phyloP scores from a whole-genome alignment of 768 basidiomycete genomes.

The Amylocystis lapponica region DNA sequence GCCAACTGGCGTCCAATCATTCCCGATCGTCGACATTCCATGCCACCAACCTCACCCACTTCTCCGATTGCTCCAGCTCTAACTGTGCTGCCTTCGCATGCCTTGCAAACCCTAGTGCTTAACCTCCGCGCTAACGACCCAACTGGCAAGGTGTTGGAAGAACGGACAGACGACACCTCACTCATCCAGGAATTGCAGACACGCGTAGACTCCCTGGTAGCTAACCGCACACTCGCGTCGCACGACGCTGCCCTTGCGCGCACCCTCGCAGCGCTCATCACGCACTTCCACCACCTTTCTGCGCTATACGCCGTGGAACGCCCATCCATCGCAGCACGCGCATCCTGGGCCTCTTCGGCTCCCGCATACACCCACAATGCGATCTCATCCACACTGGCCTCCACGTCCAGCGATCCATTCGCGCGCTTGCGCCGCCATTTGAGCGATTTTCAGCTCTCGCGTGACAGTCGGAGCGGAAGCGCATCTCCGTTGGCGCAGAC shows the following conservation, averaged over 20 bases:
- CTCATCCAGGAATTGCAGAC: slow-evolving; percentile 55
- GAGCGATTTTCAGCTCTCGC: slow-evolving; percentile 58
- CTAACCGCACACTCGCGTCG: slow-evolving; percentile 31
- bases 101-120: slow-evolving; percentile 55
- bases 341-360: slow-evolving; percentile 21
- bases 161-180: slow-evolving; percentile 34
- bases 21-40: slow-evolving; percentile 55
- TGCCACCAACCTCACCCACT: slow-evolving; percentile 38
- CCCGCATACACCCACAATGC: too few relatives aligned
- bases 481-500: slow-evolving; percentile 22
- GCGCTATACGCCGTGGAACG: too few relatives aligned
- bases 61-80: slow-evolving; percentile 24
- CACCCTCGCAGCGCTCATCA: slow-evolving; percentile 62
- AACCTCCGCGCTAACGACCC: slow-evolving; percentile 51
- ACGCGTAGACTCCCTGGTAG: slow-evolving; percentile 45
- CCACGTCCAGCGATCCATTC: slow-evolving; percentile 37
- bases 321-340: slow-evolving; percentile 4
- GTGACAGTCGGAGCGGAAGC: slow-evolving; percentile 32
- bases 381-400: too few relatives aligned
- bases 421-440: slow-evolving; percentile 63
- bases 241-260: slow-evolving; percentile 60
- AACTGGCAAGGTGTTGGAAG: slow-evolving; percentile 24
- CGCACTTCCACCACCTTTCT: slow-evolving; percentile 56
- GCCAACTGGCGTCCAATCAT: slow-evolving; percentile 46
- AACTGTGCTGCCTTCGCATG: slow-evolving; percentile 31